Conservation (phyloP, 2,329 filamentous ascomycete genomes). For the Cladosporium colombiae region DNA sequence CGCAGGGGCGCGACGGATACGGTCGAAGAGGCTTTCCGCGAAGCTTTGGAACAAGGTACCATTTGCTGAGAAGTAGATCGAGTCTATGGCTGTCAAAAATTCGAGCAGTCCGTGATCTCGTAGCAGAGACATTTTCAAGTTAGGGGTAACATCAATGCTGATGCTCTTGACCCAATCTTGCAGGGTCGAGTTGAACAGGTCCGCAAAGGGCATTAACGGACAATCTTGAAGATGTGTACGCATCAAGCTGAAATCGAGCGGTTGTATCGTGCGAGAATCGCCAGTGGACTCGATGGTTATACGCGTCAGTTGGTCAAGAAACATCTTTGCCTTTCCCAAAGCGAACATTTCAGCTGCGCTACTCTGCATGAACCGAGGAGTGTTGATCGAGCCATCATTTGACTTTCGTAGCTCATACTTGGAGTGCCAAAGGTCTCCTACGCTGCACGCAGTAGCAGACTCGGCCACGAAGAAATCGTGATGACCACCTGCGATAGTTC, state of each 20-base stretch:
- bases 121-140: constrained; percentile 67
- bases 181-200: constrained; percentile 72
- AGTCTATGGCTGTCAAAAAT: constrained; percentile 66
- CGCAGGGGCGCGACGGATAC: constrained; percentile 61
- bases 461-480: constrained; percentile 77
- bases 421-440: constrained; percentile 72
- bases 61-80: constrained; percentile 76
- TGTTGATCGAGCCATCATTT: constrained; percentile 61
- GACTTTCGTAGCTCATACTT: constrained; percentile 69
- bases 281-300: constrained; percentile 20
- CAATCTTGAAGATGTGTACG: constrained; percentile 11
- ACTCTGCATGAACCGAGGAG: constrained; percentile 73
- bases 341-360: constrained; percentile 75
- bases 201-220: constrained; percentile 61
- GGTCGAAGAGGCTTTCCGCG: constrained; percentile 69
- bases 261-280: constrained; percentile 23
- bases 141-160: constrained; percentile 67
- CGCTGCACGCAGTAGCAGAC: constrained; percentile 54
- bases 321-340: constrained; percentile 83
- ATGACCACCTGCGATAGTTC: constrained; percentile 60
- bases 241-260: constrained; percentile 7
- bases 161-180: constrained; percentile 75
- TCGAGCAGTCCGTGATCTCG: constrained; percentile 66
- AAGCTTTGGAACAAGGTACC: constrained; percentile 68
- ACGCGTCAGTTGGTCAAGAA: constrained; percentile 71